Percentiles rank a stretch among this genome's conserved stretches.
Conservation (phyloP, 2,329 filamentous ascomycete genomes). For the Cladophialophora chaetospira region DNA sequence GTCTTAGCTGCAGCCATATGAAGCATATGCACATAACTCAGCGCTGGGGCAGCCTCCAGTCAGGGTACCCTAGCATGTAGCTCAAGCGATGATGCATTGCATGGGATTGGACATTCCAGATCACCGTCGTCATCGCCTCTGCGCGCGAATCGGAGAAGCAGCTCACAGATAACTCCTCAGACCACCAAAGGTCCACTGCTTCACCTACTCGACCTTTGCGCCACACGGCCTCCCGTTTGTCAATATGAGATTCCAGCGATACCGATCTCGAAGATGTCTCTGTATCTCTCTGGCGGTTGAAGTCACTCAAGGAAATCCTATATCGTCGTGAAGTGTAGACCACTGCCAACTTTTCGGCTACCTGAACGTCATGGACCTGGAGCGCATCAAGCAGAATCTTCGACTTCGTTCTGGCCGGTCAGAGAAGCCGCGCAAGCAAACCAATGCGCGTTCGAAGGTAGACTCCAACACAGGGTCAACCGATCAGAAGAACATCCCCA, state of each 20-base stretch:
- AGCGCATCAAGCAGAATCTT: constrained; percentile 33
- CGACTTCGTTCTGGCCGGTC: constrained; percentile 31
- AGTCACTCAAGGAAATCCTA: not conserved
- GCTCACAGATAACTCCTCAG: constrained; percentile 45
- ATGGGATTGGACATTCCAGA: constrained; percentile 1
- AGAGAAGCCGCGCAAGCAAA: constrained; percentile 27
- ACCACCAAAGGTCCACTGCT: constrained; percentile 51
- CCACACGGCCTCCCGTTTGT: not conserved
- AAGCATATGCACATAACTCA: not conserved
- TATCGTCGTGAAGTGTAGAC: not conserved
- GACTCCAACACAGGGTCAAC: not conserved
- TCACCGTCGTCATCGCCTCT: constrained; percentile 8
- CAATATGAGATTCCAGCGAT: not conserved
- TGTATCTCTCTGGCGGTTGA: not conserved
- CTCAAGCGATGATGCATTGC: constrained; percentile 5
- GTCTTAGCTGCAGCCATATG: too few relatives aligned
- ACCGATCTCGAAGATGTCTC: not conserved
- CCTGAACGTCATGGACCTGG: constrained; percentile 29
- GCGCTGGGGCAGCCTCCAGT: not conserved
- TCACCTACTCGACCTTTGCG: not conserved
- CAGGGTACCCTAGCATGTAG: not conserved
- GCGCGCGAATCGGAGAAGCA: constrained; percentile 13
- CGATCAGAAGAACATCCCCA: constrained; percentile 1
- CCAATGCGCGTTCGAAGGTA: not conserved
- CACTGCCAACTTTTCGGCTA: not conserved